Evolutionary conservation across 257 asterid genomes (phyloP).

Genomic region (Solanum pinnatisectum): DNA sequence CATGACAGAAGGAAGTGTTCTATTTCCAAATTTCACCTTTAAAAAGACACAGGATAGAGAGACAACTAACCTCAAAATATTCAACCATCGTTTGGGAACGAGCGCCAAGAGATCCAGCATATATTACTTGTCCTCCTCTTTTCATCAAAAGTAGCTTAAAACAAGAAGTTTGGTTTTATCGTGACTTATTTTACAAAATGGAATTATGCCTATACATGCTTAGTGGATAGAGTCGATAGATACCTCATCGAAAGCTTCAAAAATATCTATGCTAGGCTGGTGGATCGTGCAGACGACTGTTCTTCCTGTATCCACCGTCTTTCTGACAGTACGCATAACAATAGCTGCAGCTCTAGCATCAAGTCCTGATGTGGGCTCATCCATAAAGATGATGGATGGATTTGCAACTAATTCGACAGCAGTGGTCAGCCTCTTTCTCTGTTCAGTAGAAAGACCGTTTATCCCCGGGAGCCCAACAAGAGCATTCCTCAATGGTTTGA

Average conservation of each 20-base stretch:
- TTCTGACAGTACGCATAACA: conserved; percentile 78
- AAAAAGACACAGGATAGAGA: neutral
- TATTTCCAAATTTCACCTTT: neutral
- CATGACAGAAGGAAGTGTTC: neutral
- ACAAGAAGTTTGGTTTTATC: neutral
- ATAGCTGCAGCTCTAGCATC: conserved; percentile 94
- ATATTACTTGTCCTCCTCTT: conserved; percentile 79
- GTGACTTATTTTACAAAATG: neutral
- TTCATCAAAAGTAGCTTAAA: conserved; percentile 52
- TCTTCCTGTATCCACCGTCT: conserved; percentile 80
- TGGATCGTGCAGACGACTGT: conserved; percentile 87
- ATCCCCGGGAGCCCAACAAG: conserved; percentile 86
- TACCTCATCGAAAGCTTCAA: conserved; percentile 92
- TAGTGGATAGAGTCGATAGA: neutral
- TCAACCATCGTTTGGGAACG: conserved; percentile 52
- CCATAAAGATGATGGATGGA: conserved; percentile 87
- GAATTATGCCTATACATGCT: neutral
- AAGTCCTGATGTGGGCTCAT: conserved; percentile 85
- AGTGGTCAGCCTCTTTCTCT: conserved; percentile 73
- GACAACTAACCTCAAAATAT: conserved; percentile 54
- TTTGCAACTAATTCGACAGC: conserved; percentile 84
- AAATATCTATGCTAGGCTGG: conserved; percentile 82
- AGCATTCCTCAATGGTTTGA: conserved; percentile 53
- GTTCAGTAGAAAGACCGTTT: conserved; percentile 81
- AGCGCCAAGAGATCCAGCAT: conserved; percentile 60